phyloP scores from a whole-genome alignment of 345 rosid genomes.

The Syzygium jambos region DNA sequence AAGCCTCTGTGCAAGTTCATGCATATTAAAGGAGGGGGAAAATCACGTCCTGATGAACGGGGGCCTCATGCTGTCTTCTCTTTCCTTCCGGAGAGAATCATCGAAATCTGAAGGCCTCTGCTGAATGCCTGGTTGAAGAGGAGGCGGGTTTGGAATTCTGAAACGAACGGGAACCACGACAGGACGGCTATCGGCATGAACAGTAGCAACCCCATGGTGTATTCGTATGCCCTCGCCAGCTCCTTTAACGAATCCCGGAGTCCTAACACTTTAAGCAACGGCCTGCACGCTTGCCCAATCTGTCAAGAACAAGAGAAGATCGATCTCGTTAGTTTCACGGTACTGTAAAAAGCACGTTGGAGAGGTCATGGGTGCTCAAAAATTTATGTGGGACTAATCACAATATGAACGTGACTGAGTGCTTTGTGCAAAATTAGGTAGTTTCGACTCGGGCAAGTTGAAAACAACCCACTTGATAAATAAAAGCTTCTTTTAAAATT shows the following conservation, averaged over 20 bases:
- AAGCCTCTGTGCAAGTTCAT: neutral
- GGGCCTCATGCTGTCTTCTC: conserved; percentile 11
- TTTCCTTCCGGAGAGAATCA: conserved; percentile 63
- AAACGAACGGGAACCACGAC: conserved; percentile 88
- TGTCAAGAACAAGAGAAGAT: neutral
- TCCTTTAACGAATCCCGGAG: conserved; percentile 84
- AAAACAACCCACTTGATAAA: neutral
- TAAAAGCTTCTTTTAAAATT: neutral
- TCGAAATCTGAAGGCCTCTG: conserved; percentile 89
- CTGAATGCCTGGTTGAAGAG: conserved; percentile 97
- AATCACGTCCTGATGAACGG: neutral
- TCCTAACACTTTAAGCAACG: conserved; percentile 34
- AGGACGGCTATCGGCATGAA: conserved; percentile 66
- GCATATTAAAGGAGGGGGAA: neutral
- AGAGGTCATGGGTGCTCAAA: neutral
- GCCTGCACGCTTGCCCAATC: conserved; percentile 11
- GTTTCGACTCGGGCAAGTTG: rapidly evolving
- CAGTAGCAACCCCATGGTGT: conserved; percentile 61
- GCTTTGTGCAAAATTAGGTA: neutral
- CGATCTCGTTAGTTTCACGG: rapidly evolving
- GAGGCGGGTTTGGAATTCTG: conserved; percentile 79
- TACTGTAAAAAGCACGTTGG: neutral
- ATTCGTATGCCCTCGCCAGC: conserved; percentile 85
- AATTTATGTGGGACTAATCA: neutral
- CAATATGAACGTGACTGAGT: neutral